Conservation (phyloP, 345 rosid species). For the Linum tenue region DNA sequence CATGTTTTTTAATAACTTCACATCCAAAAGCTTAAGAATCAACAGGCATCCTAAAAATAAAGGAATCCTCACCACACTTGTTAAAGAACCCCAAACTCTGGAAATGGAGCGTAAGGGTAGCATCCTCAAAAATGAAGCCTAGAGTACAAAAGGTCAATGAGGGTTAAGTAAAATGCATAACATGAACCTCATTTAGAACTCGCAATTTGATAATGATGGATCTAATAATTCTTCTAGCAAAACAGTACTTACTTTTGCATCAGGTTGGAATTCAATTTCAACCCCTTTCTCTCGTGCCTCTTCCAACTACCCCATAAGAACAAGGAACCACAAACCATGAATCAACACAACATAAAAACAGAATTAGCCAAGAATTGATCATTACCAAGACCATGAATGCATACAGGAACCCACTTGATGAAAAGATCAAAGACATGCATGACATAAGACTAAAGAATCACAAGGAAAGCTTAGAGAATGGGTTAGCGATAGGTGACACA, state of each 20-base stretch:
- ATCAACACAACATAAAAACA: slow-evolving; percentile 1
- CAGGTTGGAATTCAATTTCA: slow-evolving; percentile 73
- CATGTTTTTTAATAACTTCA: no score
- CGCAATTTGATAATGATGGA: background rate
- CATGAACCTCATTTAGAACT: slow-evolving; percentile 3
- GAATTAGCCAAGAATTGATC: background rate
- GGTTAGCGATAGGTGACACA: no score
- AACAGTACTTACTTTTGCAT: slow-evolving; percentile 43
- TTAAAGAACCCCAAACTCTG: slow-evolving; percentile 74
- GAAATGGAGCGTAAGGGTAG: slow-evolving; percentile 83
- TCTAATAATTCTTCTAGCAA: background rate
- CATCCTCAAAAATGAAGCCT: slow-evolving; percentile 77
- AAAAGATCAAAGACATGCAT: background rate
- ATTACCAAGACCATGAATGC: background rate
- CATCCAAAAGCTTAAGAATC: no score
- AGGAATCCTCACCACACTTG: slow-evolving; percentile 46
- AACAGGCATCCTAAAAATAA: background rate
- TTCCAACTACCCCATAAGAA: slow-evolving; percentile 42
- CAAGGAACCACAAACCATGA: slow-evolving; percentile 6
- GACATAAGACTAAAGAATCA: background rate
- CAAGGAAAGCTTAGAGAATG: no score
- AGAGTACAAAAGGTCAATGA: slow-evolving; percentile 11
- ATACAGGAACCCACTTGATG: background rate
- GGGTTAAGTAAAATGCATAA: background rate
- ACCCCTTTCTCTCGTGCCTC: slow-evolving; percentile 75